Conservation (phyloP, 1,284 basidiomycete genomes). For the Apiotrichum laibachii region DNA sequence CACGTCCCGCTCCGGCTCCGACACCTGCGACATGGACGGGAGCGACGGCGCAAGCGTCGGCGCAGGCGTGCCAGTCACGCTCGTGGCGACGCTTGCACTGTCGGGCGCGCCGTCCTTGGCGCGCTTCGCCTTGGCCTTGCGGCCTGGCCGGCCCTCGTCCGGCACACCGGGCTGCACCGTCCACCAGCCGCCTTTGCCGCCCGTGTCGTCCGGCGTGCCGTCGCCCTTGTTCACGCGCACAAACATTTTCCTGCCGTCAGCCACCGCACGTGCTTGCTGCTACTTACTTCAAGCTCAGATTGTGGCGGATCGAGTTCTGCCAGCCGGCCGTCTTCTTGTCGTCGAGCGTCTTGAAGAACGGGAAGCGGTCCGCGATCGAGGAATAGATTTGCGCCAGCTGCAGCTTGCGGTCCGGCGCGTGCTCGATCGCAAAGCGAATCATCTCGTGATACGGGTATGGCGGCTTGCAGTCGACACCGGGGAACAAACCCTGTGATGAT, state of each 20-base stretch:
- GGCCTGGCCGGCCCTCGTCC: conserved; percentile 48
- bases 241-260: conserved; percentile 49
- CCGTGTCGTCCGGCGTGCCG: conserved; percentile 42
- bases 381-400: conserved; percentile 50
- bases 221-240: conserved; percentile 50
- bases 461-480: conserved; percentile 49
- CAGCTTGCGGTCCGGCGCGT: conserved; percentile 42
- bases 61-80: conserved; percentile 4
- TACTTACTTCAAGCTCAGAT: conserved; percentile 49
- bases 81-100: not conserved
- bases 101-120: conserved; percentile 5
- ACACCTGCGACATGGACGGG: not conserved
- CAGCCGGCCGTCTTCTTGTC: conserved; percentile 50
- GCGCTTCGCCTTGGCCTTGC: conserved; percentile 44
- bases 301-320: conserved; percentile 52
- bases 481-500: conserved; percentile 36
- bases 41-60: not conserved
- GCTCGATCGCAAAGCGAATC: conserved; percentile 50
- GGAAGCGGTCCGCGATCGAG: conserved; percentile 48
- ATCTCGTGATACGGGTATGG: conserved; percentile 51
- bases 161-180: conserved; percentile 49
- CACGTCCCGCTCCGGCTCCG: not conserved
- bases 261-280: not conserved
- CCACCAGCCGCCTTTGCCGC: conserved; percentile 52
- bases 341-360: conserved; percentile 50